A percentile compares a stretch with the other conserved stretches of the same genome.
Conservation (phyloP, 2,329 filamentous ascomycete species). For the Pseudogymnoascus sp. region DNA sequence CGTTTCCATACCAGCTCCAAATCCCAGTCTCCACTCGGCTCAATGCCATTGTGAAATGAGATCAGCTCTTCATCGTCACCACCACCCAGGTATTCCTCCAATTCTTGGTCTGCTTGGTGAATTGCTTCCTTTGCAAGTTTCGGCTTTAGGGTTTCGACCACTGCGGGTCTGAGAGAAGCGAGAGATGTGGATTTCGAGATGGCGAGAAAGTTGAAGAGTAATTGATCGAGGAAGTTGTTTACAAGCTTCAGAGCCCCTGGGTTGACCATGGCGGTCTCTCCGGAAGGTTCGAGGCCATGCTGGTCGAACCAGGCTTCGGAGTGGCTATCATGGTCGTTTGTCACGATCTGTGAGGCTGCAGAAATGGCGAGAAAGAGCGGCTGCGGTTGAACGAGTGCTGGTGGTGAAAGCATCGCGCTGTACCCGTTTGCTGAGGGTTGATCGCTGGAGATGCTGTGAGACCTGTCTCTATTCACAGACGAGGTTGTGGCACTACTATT, state of each 20-base stretch:
- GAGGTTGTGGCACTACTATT: neutral
- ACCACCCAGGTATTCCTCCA: slow-evolving; percentile 79
- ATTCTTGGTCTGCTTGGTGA: slow-evolving; percentile 73
- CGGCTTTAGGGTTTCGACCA: slow-evolving; percentile 80
- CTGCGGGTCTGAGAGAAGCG: slow-evolving; percentile 67
- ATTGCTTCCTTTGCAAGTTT: slow-evolving; percentile 82
- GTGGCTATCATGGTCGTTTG: slow-evolving; percentile 75
- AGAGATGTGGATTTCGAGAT: slow-evolving; percentile 72
- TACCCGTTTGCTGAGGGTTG: slow-evolving; percentile 53
- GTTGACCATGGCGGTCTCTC: slow-evolving; percentile 66
- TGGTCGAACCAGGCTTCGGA: slow-evolving; percentile 63
- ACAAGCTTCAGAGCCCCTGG: slow-evolving; percentile 66
- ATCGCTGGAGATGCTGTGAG: slow-evolving; percentile 64
- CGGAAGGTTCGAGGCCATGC: slow-evolving; percentile 56
- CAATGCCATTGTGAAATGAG: slow-evolving; percentile 45
- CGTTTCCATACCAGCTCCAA: slow-evolving; percentile 92
- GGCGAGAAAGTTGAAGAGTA: slow-evolving; percentile 85
- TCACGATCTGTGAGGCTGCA: slow-evolving; percentile 86
- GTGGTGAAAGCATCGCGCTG: slow-evolving; percentile 57
- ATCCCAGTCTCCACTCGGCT: slow-evolving; percentile 63
- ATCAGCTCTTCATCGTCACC: slow-evolving; percentile 66
- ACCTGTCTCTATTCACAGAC: slow-evolving; percentile 9
- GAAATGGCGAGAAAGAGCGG: slow-evolving; percentile 83
- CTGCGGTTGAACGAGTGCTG: slow-evolving; percentile 62
- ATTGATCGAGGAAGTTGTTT: slow-evolving; percentile 88